phyloP scores from a whole-genome alignment of 805 yeast genomes.

The Kazachstania viticola region DNA sequence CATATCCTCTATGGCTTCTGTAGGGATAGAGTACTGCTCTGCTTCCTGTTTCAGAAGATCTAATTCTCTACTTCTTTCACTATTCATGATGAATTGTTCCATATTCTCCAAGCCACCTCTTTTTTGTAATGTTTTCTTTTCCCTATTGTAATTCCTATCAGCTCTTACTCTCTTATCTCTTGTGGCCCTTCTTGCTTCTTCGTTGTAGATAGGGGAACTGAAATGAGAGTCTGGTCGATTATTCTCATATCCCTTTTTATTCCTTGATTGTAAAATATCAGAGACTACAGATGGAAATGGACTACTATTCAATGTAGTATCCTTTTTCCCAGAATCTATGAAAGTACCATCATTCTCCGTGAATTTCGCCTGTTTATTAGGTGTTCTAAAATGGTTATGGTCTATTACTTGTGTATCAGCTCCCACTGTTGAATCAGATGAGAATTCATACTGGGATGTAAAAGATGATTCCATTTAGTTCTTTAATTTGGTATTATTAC shows the following conservation, averaged over 20 bases:
- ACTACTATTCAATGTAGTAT: not conserved
- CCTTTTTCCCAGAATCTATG: too few species aligned
- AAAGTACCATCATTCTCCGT: too few species aligned
- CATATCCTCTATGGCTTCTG: constrained; percentile 10
- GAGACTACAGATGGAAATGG: not conserved
- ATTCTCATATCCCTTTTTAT: too few species aligned
- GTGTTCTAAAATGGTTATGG: too few species aligned
- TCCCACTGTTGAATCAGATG: too few species aligned
- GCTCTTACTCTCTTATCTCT: not conserved
- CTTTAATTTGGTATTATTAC: too few species aligned
- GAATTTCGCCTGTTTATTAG: too few species aligned
- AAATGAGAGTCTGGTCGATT: too few species aligned
- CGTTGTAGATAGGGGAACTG: not conserved
- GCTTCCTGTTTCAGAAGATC: constrained; percentile 11
- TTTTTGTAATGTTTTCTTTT: not conserved
- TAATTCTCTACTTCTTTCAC: constrained; percentile 11
- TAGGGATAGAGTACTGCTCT: constrained; percentile 10
- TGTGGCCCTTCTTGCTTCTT: not conserved
- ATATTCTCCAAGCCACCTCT: constrained; percentile 20
- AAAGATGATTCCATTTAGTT: too few species aligned
- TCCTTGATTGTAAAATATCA: not conserved
- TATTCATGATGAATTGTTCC: constrained; percentile 20
- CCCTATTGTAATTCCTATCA: not conserved
- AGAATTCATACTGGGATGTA: too few species aligned
- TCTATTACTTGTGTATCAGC: too few species aligned